phyloP scores from a whole-genome alignment of 2,329 filamentous ascomycete genomes.

The Xylariaceae sp. region DNA sequence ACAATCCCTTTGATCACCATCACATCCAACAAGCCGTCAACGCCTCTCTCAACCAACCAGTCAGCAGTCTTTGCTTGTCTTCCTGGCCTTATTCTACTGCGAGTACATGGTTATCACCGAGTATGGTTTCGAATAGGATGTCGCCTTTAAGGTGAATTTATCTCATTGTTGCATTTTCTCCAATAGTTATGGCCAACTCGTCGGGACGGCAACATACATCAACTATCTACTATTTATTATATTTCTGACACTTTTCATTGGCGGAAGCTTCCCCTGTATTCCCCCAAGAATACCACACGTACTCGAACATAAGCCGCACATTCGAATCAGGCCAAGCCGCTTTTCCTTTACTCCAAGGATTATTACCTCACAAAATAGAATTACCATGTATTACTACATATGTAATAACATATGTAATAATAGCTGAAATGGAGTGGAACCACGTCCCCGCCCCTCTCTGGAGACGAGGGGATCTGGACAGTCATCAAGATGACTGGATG shows the following conservation, averaged over 20 bases:
- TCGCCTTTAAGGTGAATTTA: background rate
- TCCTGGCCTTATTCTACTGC: background rate
- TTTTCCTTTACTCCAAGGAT: background rate
- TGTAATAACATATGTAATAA: too few species aligned
- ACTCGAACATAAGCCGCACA: background rate
- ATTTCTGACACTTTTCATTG: background rate
- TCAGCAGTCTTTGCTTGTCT: background rate
- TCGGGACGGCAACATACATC: background rate
- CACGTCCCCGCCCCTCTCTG: slow-evolving; percentile 26
- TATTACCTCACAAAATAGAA: slow-evolving; percentile 20
- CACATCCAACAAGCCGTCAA: background rate
- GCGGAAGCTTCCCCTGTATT: slow-evolving; percentile 2
- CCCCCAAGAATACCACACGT: too few species aligned
- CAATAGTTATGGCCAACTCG: too few species aligned
- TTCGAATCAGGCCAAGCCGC: slow-evolving; percentile 6
- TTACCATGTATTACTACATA: too few species aligned
- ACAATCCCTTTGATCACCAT: background rate
- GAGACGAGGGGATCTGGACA: background rate
- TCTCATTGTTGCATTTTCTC: slow-evolving; percentile 1
- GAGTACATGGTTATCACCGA: slow-evolving; percentile 1
- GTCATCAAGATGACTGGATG: background rate
- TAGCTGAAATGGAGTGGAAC: slow-evolving; percentile 16
- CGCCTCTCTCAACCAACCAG: background rate
- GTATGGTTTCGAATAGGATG: too few species aligned
- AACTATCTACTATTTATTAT: slow-evolving; percentile 8